Percentiles rank a stretch among this genome's conserved stretches.
phyloP scores from a whole-genome alignment of 2,329 filamentous ascomycete species.

The Thielaviopsis cerberus region DNA sequence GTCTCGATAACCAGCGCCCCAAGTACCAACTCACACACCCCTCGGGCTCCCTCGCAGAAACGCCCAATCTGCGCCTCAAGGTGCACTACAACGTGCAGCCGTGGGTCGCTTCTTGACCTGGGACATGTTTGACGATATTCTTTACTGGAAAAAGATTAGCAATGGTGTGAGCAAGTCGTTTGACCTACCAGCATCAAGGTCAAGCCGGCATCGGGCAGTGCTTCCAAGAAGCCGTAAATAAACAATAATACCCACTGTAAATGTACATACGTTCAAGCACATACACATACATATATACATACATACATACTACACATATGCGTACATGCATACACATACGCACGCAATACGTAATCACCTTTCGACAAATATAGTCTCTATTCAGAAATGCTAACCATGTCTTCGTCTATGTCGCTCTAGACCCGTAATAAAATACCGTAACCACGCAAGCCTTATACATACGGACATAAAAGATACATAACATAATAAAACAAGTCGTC shows the following conservation, averaged over 20 bases:
- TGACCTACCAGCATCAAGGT: constrained; percentile 45
- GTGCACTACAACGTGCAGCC: constrained; percentile 95
- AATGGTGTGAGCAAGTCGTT: constrained; percentile 49
- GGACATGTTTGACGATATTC: constrained; percentile 41
- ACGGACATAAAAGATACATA: too few species aligned
- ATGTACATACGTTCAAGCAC: background rate
- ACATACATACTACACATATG: too few species aligned
- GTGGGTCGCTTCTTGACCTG: constrained; percentile 78
- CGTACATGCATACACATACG: too few species aligned
- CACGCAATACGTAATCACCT: too few species aligned
- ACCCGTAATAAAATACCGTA: too few species aligned
- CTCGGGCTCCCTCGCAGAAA: constrained; percentile 54
- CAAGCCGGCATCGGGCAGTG: constrained; percentile 21
- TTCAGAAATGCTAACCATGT: too few species aligned
- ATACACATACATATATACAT: background rate
- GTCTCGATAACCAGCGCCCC: constrained; percentile 66
- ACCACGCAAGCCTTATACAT: too few species aligned
- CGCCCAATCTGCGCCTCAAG: constrained; percentile 55
- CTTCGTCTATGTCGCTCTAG: too few species aligned
- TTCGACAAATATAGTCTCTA: too few species aligned
- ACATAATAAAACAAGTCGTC: too few species aligned
- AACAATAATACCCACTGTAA: background rate
- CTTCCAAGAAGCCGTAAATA: background rate
- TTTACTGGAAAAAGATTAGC: constrained; percentile 45
- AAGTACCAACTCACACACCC: constrained; percentile 97